These are phyloP conservation scores for Quercus gilva DNA, from an alignment of 306 rosid species.

Conservation along the genomic window DNA sequence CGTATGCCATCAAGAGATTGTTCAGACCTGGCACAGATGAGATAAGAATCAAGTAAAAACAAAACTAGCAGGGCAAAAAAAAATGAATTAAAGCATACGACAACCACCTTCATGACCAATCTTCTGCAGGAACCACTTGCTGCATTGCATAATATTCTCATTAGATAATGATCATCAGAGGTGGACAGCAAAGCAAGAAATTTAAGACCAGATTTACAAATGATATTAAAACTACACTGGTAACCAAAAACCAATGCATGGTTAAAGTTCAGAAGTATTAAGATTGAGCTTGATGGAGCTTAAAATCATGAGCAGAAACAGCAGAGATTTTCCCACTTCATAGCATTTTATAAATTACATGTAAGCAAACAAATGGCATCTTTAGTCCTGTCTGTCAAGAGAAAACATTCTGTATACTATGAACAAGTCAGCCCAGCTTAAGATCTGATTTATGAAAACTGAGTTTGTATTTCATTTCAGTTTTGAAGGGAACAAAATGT, in stretches of 20 bases:
- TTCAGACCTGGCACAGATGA: conserved; percentile 69
- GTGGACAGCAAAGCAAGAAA: conserved; percentile 6
- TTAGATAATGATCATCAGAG: conserved; percentile 24
- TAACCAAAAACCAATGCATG: not conserved
- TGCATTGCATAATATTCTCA: conserved; percentile 44
- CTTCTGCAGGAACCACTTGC: conserved; percentile 99
- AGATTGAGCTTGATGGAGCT: not conserved
- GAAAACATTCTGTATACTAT: not conserved
- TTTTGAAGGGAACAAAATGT: not conserved
- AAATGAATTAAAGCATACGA: conserved; percentile 3
- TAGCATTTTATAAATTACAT: not conserved
- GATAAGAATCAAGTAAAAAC: conserved; percentile 16
- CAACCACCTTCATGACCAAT: conserved; percentile 81
- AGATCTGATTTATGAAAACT: not conserved
- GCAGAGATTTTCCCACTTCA: not conserved
- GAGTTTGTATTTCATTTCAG: not conserved
- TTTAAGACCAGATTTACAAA: not conserved
- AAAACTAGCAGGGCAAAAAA: conserved; percentile 14
- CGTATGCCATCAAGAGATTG: conserved; percentile 85
- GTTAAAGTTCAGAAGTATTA: not conserved
- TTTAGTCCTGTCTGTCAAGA: not conserved
- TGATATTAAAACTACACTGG: not conserved
- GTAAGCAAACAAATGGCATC: not conserved
- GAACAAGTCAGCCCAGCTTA: not conserved
- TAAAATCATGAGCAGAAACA: not conserved